Conservation (phyloP, 2,329 filamentous ascomycete genomes). For the Colletotrichum sp. region DNA sequence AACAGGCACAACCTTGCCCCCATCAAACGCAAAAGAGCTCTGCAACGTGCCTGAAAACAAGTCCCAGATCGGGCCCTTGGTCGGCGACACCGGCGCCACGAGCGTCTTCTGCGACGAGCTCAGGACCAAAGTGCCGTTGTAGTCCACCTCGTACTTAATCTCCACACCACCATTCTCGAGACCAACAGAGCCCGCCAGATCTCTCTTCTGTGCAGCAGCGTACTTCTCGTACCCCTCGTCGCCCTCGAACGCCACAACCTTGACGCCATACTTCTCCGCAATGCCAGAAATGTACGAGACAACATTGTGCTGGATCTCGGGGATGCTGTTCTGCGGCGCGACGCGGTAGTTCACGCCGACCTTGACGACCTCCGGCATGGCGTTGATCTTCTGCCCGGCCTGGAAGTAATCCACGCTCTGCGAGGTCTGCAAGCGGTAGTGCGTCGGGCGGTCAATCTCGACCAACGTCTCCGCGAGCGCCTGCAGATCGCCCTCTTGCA, state of each 20-base stretch:
- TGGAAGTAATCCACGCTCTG: conserved; percentile 21
- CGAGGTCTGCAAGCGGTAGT: conserved; percentile 13
- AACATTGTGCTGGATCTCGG: conserved; percentile 19
- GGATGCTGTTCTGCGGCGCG: conserved; percentile 18
- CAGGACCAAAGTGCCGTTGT: conserved; percentile 13
- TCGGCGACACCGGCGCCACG: conserved; percentile 8
- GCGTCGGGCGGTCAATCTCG: background rate
- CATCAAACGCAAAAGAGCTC: conserved; percentile 11
- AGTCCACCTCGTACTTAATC: conserved; percentile 9
- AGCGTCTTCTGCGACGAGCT: conserved; percentile 8
- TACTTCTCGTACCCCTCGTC: conserved; percentile 6
- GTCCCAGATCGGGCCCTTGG: conserved; percentile 6
- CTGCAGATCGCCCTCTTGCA: conserved; percentile 34
- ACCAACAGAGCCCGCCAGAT: background rate
- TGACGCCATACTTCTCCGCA: conserved; percentile 11
- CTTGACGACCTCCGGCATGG: conserved; percentile 13
- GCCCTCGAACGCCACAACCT: conserved; percentile 4
- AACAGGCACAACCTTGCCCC: conserved; percentile 8
- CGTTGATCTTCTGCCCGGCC: conserved; percentile 19
- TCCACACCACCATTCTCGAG: background rate
- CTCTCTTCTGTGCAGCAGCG: background rate
- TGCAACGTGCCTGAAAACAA: conserved; percentile 16
- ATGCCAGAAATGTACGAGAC: background rate
- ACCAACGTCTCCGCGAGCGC: conserved; percentile 32
- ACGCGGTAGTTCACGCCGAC: conserved; percentile 19